phyloP scores from a whole-genome alignment of 176 grass and related monocot species.

The Oryza glumipatula region DNA sequence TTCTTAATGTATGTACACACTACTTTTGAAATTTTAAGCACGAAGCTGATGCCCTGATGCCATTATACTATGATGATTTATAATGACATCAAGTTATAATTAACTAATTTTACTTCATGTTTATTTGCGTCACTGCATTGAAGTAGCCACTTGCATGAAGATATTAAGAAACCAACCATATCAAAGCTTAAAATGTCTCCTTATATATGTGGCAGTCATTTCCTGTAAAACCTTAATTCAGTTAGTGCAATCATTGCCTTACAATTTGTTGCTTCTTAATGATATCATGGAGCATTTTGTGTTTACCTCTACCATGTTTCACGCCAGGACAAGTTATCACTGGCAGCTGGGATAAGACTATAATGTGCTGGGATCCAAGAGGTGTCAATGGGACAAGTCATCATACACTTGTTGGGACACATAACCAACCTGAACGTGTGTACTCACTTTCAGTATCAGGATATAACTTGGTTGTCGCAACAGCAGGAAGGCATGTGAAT shows the following conservation, averaged over 20 bases:
- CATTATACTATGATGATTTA: background rate
- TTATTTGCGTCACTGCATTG: background rate
- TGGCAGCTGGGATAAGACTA: constrained; percentile 72
- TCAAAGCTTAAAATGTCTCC: background rate
- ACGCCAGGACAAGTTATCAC: constrained; percentile 72
- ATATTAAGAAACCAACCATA: constrained; percentile 21
- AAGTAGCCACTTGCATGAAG: background rate
- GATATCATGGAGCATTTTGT: constrained; percentile 10
- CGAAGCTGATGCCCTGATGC: background rate
- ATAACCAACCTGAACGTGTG: constrained; percentile 57
- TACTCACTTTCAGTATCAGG: constrained; percentile 62
- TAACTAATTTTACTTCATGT: background rate
- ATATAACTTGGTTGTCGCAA: constrained; percentile 66
- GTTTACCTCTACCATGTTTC: background rate
- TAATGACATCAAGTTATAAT: background rate
- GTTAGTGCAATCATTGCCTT: background rate
- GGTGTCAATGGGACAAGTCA: constrained; percentile 44
- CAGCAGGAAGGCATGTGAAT: constrained; percentile 69
- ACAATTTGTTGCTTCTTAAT: constrained; percentile 15
- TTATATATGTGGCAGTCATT: background rate
- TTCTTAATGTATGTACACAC: background rate
- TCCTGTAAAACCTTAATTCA: constrained; percentile 2
- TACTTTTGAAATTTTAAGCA: background rate
- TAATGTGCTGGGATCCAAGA: constrained; percentile 75
- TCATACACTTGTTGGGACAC: constrained; percentile 48